Base-by-base conservation (phyloP, 768 basidiomycete genomes). In the Xerocomellus amylosporus region DNA sequence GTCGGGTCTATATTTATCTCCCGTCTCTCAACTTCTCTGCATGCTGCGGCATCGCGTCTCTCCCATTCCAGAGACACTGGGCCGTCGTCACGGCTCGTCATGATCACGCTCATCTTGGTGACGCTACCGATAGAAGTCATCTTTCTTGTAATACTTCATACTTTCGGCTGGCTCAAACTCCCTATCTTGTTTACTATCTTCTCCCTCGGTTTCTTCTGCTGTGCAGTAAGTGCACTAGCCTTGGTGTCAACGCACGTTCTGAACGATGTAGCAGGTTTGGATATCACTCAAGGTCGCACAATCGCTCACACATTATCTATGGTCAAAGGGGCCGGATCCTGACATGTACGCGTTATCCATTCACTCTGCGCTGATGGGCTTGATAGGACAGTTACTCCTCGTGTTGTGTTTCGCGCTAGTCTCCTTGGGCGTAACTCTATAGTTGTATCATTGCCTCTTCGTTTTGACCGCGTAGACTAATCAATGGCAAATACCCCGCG, bases 261-360 rank as follows among this genome's bases (percentile, higher is more conserved):
- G 3, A 56, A 50, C 49, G 15, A 37, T n/a, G 2, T 31, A 51
- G 4, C 64, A 96, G 93, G 86, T 24, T 24, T 68, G 78, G 13
- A 71, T 83, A 54, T 93, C 93, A 2, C 77, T 98, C 5, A 24
- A 77, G 28, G 69, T 89, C 33, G 93, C 90, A 1, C 81, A 77
- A 46, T 62, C 66, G 12, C 75, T 94, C 46, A 94, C 93, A 2
- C 72, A 82, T 41, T 85, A 83, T 65, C 79, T 97, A 26, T 96
- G 93, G 93, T 79, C 80, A 1, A 83, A 76, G 51, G 76, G 81
- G 12, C 76, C 84, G 26, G 94, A 98, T 67, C 94, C 94, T 6
- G 94, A 98, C 68, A 86, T 89, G 73, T 95, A 96, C 67, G 93
- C 93, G 2, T 74, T 98, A n/a, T 94, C 94, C 8, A 82, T 96